Percentiles rank a stretch among this genome's conserved stretches.
phyloP scores from a whole-genome alignment of 2,329 filamentous ascomycete genomes.

The Aspergillus hortae region DNA sequence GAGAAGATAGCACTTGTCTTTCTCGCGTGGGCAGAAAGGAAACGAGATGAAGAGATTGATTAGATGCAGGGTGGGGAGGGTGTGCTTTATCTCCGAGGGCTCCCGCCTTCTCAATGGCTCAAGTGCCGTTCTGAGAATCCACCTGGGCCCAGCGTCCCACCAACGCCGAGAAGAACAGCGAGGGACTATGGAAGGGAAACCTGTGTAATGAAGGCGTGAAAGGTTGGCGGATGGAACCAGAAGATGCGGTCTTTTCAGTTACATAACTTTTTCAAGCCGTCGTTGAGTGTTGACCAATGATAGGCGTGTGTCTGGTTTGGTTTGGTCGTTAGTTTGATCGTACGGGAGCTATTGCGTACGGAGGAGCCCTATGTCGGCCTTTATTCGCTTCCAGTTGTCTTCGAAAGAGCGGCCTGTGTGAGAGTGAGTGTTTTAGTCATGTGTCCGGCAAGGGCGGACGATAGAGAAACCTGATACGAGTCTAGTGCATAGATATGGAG shows the following conservation, averaged over 20 bases:
- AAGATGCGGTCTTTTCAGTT: background rate
- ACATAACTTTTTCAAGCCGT: background rate
- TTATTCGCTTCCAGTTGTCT: too few relatives aligned
- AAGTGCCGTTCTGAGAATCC: background rate
- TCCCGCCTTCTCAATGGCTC: conserved; percentile 7
- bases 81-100: conserved; percentile 15
- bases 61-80: conserved; percentile 23
- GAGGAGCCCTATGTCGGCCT: too few relatives aligned
- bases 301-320: background rate
- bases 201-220: background rate
- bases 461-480: too few relatives aligned
- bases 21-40: background rate
- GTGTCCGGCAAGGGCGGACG: too few relatives aligned
- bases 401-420: too few relatives aligned
- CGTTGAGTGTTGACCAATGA: background rate
- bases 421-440: too few relatives aligned
- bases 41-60: conserved; percentile 20
- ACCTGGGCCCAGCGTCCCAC: conserved; percentile 1
- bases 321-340: background rate
- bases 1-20: too few relatives aligned
- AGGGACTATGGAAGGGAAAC: background rate
- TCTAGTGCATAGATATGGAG: too few relatives aligned
- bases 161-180: background rate
- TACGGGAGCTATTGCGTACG: too few relatives aligned
- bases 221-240: background rate